phyloP scores from a whole-genome alignment of 225 moss, liverwort and hornwort genomes.

The Marchantia paleacea region DNA sequence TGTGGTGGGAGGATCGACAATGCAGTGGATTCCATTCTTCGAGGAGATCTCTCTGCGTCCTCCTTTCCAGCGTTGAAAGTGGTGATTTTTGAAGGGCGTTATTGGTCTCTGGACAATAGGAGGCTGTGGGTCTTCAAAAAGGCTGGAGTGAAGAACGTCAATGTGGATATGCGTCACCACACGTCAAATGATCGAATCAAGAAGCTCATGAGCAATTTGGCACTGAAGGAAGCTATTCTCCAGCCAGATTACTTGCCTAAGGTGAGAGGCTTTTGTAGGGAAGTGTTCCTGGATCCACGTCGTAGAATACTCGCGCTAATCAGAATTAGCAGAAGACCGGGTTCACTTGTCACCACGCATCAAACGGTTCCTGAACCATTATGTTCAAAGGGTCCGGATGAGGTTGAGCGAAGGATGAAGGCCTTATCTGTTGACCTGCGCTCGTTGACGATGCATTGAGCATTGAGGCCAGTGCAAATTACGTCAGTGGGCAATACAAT shows the following conservation, averaged over 20 bases:
- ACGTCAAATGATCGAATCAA: background rate
- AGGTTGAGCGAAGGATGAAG: too few species aligned
- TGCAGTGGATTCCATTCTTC: slow-evolving; percentile 9
- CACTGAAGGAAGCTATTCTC: background rate
- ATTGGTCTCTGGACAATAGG: slow-evolving; percentile 32
- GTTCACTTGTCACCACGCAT: too few species aligned
- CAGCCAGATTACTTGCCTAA: background rate
- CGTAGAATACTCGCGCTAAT: too few species aligned
- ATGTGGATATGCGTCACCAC: background rate
- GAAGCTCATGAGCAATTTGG: background rate
- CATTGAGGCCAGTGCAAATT: too few species aligned
- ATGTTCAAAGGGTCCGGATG: too few species aligned
- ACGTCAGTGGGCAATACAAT: too few species aligned
- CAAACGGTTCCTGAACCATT: too few species aligned
- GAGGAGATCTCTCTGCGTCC: background rate
- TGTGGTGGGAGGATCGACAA: background rate
- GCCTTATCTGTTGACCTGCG: too few species aligned
- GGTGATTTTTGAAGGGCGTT: background rate
- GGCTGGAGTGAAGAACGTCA: slow-evolving; percentile 20
- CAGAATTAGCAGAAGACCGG: too few species aligned
- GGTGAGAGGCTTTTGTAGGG: background rate
- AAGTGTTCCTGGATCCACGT: too few species aligned
- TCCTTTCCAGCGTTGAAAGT: slow-evolving; percentile 11
- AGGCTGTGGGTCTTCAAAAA: slow-evolving; percentile 45
- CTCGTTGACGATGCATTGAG: too few species aligned